phyloP scores from a whole-genome alignment of 1,139 yeast species.

The Hyphopichia wangnamkhiaoensis region DNA sequence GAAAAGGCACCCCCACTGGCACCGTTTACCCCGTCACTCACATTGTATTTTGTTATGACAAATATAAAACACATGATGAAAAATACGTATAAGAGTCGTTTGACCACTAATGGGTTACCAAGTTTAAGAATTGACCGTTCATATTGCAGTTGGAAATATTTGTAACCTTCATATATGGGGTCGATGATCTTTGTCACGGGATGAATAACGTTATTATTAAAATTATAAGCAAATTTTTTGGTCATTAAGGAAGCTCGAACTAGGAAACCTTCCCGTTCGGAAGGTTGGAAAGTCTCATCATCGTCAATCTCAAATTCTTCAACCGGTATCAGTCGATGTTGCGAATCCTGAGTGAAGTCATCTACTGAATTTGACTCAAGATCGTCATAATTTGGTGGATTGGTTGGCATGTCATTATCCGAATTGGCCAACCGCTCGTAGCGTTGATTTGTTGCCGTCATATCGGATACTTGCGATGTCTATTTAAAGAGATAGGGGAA shows the following conservation, averaged over 20 bases:
- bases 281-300: conserved; percentile 12
- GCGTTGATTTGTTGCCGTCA: conserved; percentile 1
- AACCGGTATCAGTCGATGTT: conserved; percentile 12
- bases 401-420: conserved; percentile 2
- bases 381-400: conserved; percentile 5
- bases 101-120: conserved; percentile 86
- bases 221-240: conserved; percentile 34
- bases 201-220: conserved; percentile 45
- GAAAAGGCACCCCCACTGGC: conserved; percentile 45
- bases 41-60: conserved; percentile 56
- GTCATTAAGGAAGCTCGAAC: conserved; percentile 32
- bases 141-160: conserved; percentile 41
- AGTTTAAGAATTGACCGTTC: conserved; percentile 61
- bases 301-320: conserved; percentile 50
- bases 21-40: conserved; percentile 47
- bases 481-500: too few species aligned
- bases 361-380: conserved; percentile 1
- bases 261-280: conserved; percentile 24
- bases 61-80: conserved; percentile 60
- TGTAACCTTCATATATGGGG: conserved; percentile 66
- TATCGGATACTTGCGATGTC: not conserved
- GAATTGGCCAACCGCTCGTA: conserved; percentile 4
- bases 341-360: not conserved
- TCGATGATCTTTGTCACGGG: conserved; percentile 63
- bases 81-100: conserved; percentile 70